phyloP scores from a whole-genome alignment of 2,329 filamentous ascomycete species.

The Clonostachys solani region DNA sequence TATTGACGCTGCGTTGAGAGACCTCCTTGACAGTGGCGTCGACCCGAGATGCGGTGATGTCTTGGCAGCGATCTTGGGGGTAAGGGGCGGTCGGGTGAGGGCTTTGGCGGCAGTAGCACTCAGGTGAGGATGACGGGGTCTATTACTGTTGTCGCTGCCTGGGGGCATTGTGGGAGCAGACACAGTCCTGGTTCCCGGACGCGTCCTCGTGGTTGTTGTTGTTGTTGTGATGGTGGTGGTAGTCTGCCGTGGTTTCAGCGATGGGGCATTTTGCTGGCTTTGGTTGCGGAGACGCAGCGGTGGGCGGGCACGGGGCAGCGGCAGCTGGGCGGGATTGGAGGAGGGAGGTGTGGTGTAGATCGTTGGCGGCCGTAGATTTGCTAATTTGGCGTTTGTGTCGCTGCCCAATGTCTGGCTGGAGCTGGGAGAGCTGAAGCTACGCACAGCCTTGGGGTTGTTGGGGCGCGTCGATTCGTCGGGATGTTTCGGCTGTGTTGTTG shows the following conservation, averaged over 20 bases:
- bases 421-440: too few species aligned
- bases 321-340: too few species aligned
- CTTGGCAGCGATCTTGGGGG: slow-evolving; percentile 50
- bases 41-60: slow-evolving; percentile 1
- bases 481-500: neutral
- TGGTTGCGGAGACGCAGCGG: slow-evolving; percentile 9
- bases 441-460: too few species aligned
- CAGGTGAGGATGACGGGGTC: slow-evolving; percentile 66
- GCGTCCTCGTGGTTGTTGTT: slow-evolving; percentile 7
- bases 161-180: slow-evolving; percentile 27
- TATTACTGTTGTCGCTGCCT: slow-evolving; percentile 45
- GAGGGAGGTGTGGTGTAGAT: too few species aligned
- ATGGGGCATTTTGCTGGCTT: slow-evolving; percentile 17
- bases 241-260: slow-evolving; percentile 9
- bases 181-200: slow-evolving; percentile 4
- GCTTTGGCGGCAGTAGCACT: slow-evolving; percentile 56
- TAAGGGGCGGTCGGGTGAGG: slow-evolving; percentile 42
- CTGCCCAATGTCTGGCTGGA: too few species aligned
- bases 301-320: slow-evolving; percentile 3
- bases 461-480: too few species aligned
- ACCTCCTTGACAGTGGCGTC: neutral
- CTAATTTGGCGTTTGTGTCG: too few species aligned
- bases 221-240: slow-evolving; percentile 12
- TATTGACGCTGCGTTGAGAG: neutral
- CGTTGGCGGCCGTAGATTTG: too few species aligned